Base-by-base conservation (phyloP, 768 basidiomycete species). In the Boletus huronensis region DNA sequence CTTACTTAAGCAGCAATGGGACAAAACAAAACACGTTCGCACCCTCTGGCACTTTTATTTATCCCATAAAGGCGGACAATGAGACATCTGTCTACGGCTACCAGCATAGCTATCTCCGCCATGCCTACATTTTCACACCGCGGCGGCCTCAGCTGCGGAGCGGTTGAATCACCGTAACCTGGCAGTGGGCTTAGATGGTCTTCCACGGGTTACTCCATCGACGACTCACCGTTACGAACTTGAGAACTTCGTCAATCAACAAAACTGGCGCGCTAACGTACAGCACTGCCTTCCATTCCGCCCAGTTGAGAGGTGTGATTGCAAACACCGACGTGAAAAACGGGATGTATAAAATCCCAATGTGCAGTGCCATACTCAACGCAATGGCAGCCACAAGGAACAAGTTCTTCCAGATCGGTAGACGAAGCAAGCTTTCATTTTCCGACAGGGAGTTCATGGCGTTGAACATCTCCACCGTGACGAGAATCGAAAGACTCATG, bases 391-490 rank as follows among this genome's bases (percentile, higher is more conserved):
- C 92, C 38, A 96, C 91, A 17, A 98, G 84, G 80, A 87, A 98
- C 54, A 83, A 85, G 71, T 99, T 99, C 73, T 85, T 88, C 96
- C 96, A 99, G 23, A 97, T 71, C 3, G 96, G 96, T 41, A 99
- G 75, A 31, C 81, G 80, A 48, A 99, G 74, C 56, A 99, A 73
- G 57, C 90, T 92, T 76, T 98, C 96, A 72, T 97, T 98, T 75
- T 99, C 96, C 19, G 93, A 96, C 23, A 99, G 78, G 53, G 95
- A 98, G 74, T 98, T 98, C 88, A 94, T 93, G 34, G 92, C 93
- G 72, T 96, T 96, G 78, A 93, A 93, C 93, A 96, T 96, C 74
- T 96, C 93, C 50, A 96, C 85, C 2, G 88, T 94, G 52, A 99
- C 96, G 46, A 99, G 81, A 65, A 98, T 93, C 26, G 96, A 98